Percentiles rank a stretch among this genome's conserved stretches.
Conservation (phyloP, 2,329 filamentous ascomycete genomes). For the Aureobasidium pullulans region DNA sequence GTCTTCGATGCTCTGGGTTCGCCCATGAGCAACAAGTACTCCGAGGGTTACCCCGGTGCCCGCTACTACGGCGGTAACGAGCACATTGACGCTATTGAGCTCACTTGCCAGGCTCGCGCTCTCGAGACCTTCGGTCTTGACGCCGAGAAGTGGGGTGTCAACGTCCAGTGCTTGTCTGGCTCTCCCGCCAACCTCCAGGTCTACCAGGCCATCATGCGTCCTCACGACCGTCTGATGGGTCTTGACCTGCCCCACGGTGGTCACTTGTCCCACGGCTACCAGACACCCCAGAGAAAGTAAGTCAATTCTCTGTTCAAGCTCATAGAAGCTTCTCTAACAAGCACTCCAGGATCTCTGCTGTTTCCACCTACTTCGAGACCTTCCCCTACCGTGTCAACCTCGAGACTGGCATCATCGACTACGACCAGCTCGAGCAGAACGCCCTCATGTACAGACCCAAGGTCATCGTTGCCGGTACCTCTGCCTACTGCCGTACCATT, state of each 20-base stretch:
- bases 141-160: slow-evolving; percentile 90
- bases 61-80: slow-evolving; percentile 99
- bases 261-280: slow-evolving; percentile 94
- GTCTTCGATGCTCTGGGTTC: slow-evolving; percentile 96
- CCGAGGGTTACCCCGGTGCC: slow-evolving; percentile 94
- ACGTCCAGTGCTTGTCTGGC: slow-evolving; percentile 71
- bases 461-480: slow-evolving; percentile 89
- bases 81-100: slow-evolving; percentile 95
- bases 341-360: slow-evolving; percentile 65
- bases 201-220: slow-evolving; percentile 94
- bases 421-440: slow-evolving; percentile 80
- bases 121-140: slow-evolving; percentile 86
- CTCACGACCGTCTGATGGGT: slow-evolving; percentile 95
- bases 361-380: slow-evolving; percentile 99
- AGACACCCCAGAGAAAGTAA: slow-evolving; percentile 79
- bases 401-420: slow-evolving; percentile 88
- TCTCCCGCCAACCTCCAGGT: slow-evolving; percentile 96
- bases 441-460: slow-evolving; percentile 89
- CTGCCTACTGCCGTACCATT: slow-evolving; percentile 90
- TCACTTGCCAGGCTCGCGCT: slow-evolving; percentile 88
- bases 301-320: neutral
- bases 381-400: slow-evolving; percentile 90
- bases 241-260: slow-evolving; percentile 90
- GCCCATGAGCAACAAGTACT: slow-evolving; percentile 95
- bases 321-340: neutral